Evolutionary conservation across 116 monocot species (phyloP), one percentile per base, ranked within the genome.

Genomic region (Iris pallida): DNA sequence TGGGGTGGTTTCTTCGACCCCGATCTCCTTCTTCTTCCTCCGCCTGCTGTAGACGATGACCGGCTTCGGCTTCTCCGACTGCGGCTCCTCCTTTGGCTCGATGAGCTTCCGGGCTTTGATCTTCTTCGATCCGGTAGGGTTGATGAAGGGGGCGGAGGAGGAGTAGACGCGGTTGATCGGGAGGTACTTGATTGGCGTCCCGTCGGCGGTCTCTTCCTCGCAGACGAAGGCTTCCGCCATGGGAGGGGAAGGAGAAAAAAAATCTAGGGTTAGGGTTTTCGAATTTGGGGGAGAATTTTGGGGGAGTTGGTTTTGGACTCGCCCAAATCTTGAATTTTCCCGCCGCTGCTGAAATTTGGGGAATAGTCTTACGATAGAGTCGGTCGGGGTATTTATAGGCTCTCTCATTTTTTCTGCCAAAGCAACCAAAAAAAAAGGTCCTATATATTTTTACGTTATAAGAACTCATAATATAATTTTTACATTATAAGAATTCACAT

Each of bases 81-180:
- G 45, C 30, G 16, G 40, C 56, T 46, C 56, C 20, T 15, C 47
- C 45, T 60, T 42, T 46, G 20, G n/a, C 11, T 53, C 67, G 30
- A 16, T 54, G 30, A 30, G 30, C 30, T 74, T 75, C 18, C 83
- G 75, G 1, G 88, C 88, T 64, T 83, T 92, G 19, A 86, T 83
- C 79, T 92, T 92, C 75, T 85, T 92, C 0, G 90, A 79, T 43
- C 82, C 83, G 47, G 74, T 74, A 48, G 88, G 66, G 68, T 70
- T 82, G 69, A 82, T 55, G 68, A 71, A 80, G 44, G 90, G 83
- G 42, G 91, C 41, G n/a, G 85, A 77, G 49, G 93, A 78, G 43
- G 92, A 92, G 78, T 89, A 90, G 63, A 90, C 73, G 56, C 58
- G 79, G 66, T 71, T 66, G 73, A 90, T 71, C 7, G 85, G 82